Base-by-base conservation (phyloP, 116 monocot species). In the Zostera marina region DNA sequence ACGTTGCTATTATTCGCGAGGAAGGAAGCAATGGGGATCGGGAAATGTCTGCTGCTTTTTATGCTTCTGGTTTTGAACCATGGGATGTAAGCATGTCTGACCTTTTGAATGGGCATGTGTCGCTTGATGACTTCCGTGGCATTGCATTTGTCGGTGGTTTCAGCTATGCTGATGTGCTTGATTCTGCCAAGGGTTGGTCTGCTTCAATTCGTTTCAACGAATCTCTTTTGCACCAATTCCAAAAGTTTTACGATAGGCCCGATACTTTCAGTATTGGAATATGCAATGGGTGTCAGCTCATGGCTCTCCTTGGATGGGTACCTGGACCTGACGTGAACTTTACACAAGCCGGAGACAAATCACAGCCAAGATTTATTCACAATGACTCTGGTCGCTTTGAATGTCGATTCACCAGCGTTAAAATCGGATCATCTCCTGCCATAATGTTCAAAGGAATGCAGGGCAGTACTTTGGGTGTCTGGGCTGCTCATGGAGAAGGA, bases 51-150 rank as follows among this genome's bases (percentile, higher is more conserved):
- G 91, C 90, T 32, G 98, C 90, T 49, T 90, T 98, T 54, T 71
- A 76, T 59, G 82, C 86, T 58, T 85, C 98, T 5, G 98, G 90
- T 44, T 98, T 98, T 69, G 98, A 98, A 52, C 82, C 98, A 1
- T 98, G 90, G 98, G 98, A 98, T 44, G 45, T 98, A 19, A 68
- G 83, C 8, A 98, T 98, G 98, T 83, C 98, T n/a, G 98, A 98
- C 53, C 86, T 98, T 32, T 55, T 98, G 26, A 47, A 48, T 44
- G 82, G 72, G 10, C 49, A 38, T 42, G 47, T 74, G 60, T 90
- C 80, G 22, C 62, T 98, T 40, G 14, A 56, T 8, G 74, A 85
- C 0, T 98, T 90, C 57, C 74, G 77, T 13, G 98, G 98, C 11
- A 72, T 90, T 72, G 90, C 81, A 8, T 98, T 98, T 76, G 98